Evolutionary conservation across 768 basidiomycete genomes (phyloP), one percentile per base, ranked within the genome.

Genomic region (Dendrothele bispora): DNA sequence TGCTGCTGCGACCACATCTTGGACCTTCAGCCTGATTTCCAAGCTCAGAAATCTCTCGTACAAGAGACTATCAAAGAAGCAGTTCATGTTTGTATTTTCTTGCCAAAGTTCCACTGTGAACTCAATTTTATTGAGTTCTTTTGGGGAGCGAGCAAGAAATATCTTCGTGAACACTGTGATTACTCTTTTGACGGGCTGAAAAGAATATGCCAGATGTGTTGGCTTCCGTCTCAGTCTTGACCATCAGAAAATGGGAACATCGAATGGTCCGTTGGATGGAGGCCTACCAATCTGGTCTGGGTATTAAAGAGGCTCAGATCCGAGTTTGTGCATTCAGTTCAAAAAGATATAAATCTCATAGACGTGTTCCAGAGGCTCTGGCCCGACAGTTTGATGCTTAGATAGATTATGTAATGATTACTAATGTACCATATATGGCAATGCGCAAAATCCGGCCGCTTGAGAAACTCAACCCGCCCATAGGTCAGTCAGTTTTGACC

Each of bases 111-210:
- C n/a, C n/a, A n/a, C n/a, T n/a, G n/a, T n/a, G n/a, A n/a, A n/a
- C n/a, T n/a, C n/a, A n/a, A n/a, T n/a, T n/a, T n/a, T n/a, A n/a
- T n/a, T n/a, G n/a, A n/a, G n/a, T n/a, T 47, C 47, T 61, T 51
- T 45, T 66, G 65, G 61, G 65, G 65, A 7, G 51, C 53, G 7
- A 48, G 53, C 21, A 67, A 67, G 46, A 35, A 43, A n/a, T 44
- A 51, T 18, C 46, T 57, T 26, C 34, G n/a, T n/a, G n/a, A n/a
- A n/a, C n/a, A n/a, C n/a, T n/a, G n/a, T n/a, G n/a, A 58, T 27
- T 60, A 58, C 26, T 53, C 51, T 8, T 60, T 58, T 39, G 42
- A 39, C 2, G 46, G 49, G 7, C 45, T 60, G 3, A 26, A 50
- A 29, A 29, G 12, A 55, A 60, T 35, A 38, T 58, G 42, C 49